phyloP scores from a whole-genome alignment of 805 yeast genomes.

The Candida loeiensis region DNA sequence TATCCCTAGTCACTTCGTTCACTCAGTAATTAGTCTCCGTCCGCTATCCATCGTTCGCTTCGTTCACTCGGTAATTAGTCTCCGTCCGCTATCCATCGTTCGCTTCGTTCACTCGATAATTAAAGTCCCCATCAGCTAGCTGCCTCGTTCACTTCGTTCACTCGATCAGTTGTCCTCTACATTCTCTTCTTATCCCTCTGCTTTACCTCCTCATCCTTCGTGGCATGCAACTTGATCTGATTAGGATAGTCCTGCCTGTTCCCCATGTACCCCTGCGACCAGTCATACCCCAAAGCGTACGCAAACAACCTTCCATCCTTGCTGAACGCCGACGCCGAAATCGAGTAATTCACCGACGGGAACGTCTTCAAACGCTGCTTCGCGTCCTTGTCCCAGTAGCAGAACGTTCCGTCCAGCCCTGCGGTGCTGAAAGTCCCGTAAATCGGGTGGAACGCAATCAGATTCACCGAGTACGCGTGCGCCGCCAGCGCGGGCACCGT shows the following conservation, averaged over 20 bases:
- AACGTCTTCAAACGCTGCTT: slow-evolving; percentile 80
- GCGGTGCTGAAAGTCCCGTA: slow-evolving; percentile 92
- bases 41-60: background rate
- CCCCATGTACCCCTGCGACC: slow-evolving; percentile 86
- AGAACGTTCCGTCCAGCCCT: slow-evolving; percentile 90
- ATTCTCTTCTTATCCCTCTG: slow-evolving; percentile 39
- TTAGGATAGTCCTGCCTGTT: slow-evolving; percentile 75
- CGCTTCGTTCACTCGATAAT: background rate
- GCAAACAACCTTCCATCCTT: slow-evolving; percentile 82
- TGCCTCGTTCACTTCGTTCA: background rate
- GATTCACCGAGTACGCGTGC: slow-evolving; percentile 73
- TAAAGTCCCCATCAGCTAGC: no score
- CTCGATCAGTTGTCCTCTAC: background rate
- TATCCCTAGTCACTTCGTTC: background rate
- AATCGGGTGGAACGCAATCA: slow-evolving; percentile 81
- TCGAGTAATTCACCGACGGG: slow-evolving; percentile 63
- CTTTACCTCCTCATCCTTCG: slow-evolving; percentile 82
- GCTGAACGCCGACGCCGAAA: slow-evolving; percentile 78
- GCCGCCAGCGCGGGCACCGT: slow-evolving; percentile 39
- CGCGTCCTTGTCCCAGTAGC: slow-evolving; percentile 95
- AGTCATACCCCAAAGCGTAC: slow-evolving; percentile 89
- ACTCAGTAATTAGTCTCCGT: background rate
- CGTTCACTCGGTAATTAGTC: background rate
- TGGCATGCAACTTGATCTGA: slow-evolving; percentile 75
- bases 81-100: background rate